Evolutionary conservation across 805 yeast species (phyloP).

Genomic region (Kluyveromyces siamensis): DNA sequence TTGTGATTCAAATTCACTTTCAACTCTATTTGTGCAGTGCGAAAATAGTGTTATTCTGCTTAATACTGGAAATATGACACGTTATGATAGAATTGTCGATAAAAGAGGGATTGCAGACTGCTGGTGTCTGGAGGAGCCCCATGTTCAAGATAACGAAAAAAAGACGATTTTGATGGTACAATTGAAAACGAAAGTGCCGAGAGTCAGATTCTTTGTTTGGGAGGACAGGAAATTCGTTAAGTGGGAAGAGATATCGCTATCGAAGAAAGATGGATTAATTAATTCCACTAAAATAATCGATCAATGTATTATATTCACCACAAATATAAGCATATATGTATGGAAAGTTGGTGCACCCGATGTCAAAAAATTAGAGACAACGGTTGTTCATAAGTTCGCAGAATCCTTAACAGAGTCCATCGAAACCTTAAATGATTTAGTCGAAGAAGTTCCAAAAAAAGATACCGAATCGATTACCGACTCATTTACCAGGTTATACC

Average conservation of each 20-base stretch:
- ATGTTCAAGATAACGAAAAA: slow-evolving; percentile 2
- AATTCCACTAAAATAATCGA: slow-evolving; percentile 11
- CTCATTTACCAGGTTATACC: background rate
- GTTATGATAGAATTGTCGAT: slow-evolving; percentile 26
- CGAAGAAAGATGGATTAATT: slow-evolving; percentile 13
- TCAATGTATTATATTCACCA: slow-evolving; percentile 15
- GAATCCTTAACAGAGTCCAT: background rate
- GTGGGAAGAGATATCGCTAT: slow-evolving; percentile 16
- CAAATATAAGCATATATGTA: slow-evolving; percentile 16
- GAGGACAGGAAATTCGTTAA: slow-evolving; percentile 18
- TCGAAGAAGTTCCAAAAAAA: background rate
- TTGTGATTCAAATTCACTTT: slow-evolving; percentile 12
- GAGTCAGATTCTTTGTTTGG: slow-evolving; percentile 23
- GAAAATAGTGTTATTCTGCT: slow-evolving; percentile 17
- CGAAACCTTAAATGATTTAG: slow-evolving; percentile 4
- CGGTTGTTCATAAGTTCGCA: slow-evolving; percentile 15
- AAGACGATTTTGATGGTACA: slow-evolving; percentile 15
- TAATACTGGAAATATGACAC: slow-evolving; percentile 23
- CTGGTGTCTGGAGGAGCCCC: slow-evolving; percentile 16
- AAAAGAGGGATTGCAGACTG: slow-evolving; percentile 21
- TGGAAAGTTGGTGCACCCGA: slow-evolving; percentile 14
- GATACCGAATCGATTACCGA: background rate
- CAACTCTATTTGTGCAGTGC: slow-evolving; percentile 23
- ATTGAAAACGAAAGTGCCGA: slow-evolving; percentile 9
- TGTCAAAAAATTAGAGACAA: slow-evolving; percentile 15